phyloP scores from a whole-genome alignment of 106 monocot genomes.

The Posidonia australis region DNA sequence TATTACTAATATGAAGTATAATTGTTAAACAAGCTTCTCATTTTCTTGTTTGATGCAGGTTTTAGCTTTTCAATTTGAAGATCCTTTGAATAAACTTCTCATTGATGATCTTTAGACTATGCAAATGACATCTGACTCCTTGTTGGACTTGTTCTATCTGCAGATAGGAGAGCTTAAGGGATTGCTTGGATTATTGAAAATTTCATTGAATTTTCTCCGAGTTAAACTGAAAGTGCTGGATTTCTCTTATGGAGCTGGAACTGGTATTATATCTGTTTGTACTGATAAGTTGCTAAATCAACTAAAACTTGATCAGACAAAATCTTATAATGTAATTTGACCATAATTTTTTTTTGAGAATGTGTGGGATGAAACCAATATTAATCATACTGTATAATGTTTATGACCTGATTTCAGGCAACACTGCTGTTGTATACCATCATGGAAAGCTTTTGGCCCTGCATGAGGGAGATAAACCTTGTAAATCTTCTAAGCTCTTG shows the following conservation, averaged over 20 bases:
- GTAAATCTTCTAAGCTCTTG: constrained; percentile 38
- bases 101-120: no score
- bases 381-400: background rate
- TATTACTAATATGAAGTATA: no score
- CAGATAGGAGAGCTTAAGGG: constrained; percentile 92
- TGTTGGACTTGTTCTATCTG: no score
- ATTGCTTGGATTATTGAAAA: constrained; percentile 67
- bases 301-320: background rate
- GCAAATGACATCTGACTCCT: no score
- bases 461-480: constrained; percentile 64
- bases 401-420: constrained; percentile 36
- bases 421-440: constrained; percentile 90
- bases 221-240: constrained; percentile 78
- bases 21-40: no score
- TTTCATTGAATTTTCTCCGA: constrained; percentile 64
- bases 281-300: background rate
- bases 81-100: no score
- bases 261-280: constrained; percentile 31
- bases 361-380: no score
- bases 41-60: no score
- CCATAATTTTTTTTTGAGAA: no score
- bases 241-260: constrained; percentile 61
- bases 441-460: constrained; percentile 77
- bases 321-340: background rate
- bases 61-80: no score